phyloP scores from a whole-genome alignment of 225 moss, liverwort and hornwort genomes.

The Physcomitrium patens region DNA sequence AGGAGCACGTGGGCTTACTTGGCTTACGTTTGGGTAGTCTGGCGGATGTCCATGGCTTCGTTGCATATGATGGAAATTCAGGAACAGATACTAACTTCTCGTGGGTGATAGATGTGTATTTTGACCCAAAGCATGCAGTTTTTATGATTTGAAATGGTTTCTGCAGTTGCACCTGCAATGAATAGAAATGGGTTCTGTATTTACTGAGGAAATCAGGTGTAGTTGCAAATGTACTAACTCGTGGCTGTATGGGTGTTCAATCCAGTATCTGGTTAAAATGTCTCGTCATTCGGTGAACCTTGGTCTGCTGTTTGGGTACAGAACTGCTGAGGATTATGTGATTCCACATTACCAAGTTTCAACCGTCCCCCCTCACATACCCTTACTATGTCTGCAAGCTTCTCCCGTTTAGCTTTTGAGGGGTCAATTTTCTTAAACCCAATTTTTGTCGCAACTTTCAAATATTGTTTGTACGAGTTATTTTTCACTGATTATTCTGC shows the following conservation, averaged over 20 bases:
- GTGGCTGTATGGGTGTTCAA: background rate
- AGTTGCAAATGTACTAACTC: background rate
- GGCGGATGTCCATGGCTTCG: slow-evolving; percentile 71
- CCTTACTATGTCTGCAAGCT: background rate
- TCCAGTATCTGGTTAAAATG: background rate
- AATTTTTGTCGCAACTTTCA: background rate
- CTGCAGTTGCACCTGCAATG: background rate
- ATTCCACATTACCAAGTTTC: too few relatives aligned
- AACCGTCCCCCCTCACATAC: background rate
- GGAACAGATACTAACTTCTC: slow-evolving; percentile 75
- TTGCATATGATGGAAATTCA: slow-evolving; percentile 68
- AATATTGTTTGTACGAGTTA: background rate
- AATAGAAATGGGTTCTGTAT: slow-evolving; percentile 4
- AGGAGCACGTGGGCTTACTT: slow-evolving; percentile 17
- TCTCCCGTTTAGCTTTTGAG: background rate
- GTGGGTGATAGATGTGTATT: slow-evolving; percentile 51
- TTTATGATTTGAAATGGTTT: background rate
- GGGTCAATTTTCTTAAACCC: background rate
- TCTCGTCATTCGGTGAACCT: background rate
- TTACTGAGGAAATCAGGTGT: background rate
- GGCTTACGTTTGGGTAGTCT: slow-evolving; percentile 59
- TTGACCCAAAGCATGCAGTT: slow-evolving; percentile 36
- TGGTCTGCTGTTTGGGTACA: slow-evolving; percentile 1
- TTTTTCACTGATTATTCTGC: background rate
- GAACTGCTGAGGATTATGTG: slow-evolving; percentile 4